Base-by-base conservation (phyloP, 345 rosid genomes). In the Gossypium turneri region DNA sequence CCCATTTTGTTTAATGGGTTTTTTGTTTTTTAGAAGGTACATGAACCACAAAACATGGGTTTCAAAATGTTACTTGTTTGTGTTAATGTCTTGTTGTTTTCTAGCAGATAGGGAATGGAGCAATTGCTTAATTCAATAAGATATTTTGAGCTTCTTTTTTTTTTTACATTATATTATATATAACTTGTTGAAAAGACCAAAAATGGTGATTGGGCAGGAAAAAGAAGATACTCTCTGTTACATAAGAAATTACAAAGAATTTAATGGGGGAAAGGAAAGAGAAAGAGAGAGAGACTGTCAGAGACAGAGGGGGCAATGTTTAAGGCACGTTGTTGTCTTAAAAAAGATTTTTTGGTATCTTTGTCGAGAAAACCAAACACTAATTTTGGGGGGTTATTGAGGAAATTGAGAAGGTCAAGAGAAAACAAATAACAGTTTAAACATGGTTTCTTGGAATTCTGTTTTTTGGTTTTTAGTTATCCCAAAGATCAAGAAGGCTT, bases 251-350 rank as follows among this genome's bases (percentile, higher is more conserved):
- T 34, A 13, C 17, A 24, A 68, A 34, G n/a, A 50, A 50, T 25
- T 34, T 50, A 58, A 25, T 10, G n/a, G 85, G 82, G 76, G 76
- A 58, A 55, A 78, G 72, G 79, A 77, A 73, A 73, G 69, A 45
- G 13, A 20, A 5, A 34, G 41, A 34, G 41, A 34, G 7, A 5
- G 41, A 34, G 41, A 11, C 15, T 57, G 29, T 22, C 62, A 57
- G 62, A 57, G 29, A 57, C 52, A 12, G 34, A 5, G 41, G 7
- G 41, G 41, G 29, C 62, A 22, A 57, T 25, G 56, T 51, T 51
- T 51, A 51, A 51, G 56, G 63, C 77, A 71, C 82, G 87, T 76
- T 74, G 81, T 83, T 82, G 68, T 78, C 81, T 67, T 71, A 47
- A 82, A 71, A 66, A 72, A 82, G 1, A 34, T 34, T 34, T 80